Evolutionary conservation across 2,329 filamentous ascomycete species (phyloP).

Genomic region (Escovopsis sp.): DNA sequence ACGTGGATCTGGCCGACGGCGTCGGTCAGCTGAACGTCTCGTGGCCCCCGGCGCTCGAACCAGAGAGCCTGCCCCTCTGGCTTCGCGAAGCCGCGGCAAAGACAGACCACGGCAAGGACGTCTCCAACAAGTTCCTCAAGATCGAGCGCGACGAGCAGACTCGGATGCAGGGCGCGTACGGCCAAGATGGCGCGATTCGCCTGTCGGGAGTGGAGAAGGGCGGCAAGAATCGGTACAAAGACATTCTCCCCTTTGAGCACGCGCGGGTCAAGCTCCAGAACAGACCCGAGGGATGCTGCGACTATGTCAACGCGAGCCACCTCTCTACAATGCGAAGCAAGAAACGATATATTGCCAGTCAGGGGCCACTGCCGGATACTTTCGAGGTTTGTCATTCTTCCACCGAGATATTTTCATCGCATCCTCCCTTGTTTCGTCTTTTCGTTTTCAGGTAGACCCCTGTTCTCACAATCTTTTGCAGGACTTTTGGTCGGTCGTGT

Average conservation of each 20-base stretch:
- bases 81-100: slow-evolving; percentile 52
- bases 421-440: not conserved
- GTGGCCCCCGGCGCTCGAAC: slow-evolving; percentile 30
- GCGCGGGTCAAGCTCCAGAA: slow-evolving; percentile 67
- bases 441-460: not conserved
- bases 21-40: slow-evolving; percentile 65
- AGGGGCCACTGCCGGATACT: slow-evolving; percentile 83
- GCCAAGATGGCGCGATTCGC: slow-evolving; percentile 35
- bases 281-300: slow-evolving; percentile 54
- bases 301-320: slow-evolving; percentile 93
- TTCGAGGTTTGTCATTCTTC: slow-evolving; percentile 51
- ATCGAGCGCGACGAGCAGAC: slow-evolving; percentile 79
- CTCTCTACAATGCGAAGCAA: slow-evolving; percentile 67
- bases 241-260: slow-evolving; percentile 94
- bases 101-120: slow-evolving; percentile 59
- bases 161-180: slow-evolving; percentile 55
- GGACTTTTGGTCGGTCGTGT: slow-evolving; percentile 97
- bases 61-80: slow-evolving; percentile 57
- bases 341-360: slow-evolving; percentile 89
- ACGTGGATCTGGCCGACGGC: slow-evolving; percentile 86
- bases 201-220: slow-evolving; percentile 92
- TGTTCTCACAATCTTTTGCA: slow-evolving; percentile 24
- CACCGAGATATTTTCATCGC: not conserved
- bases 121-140: slow-evolving; percentile 68
- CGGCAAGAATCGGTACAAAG: slow-evolving; percentile 92